A percentile compares a stretch with the other conserved stretches of the same genome.
Conservation (phyloP, 106 monocot species). For the Allium sativum region DNA sequence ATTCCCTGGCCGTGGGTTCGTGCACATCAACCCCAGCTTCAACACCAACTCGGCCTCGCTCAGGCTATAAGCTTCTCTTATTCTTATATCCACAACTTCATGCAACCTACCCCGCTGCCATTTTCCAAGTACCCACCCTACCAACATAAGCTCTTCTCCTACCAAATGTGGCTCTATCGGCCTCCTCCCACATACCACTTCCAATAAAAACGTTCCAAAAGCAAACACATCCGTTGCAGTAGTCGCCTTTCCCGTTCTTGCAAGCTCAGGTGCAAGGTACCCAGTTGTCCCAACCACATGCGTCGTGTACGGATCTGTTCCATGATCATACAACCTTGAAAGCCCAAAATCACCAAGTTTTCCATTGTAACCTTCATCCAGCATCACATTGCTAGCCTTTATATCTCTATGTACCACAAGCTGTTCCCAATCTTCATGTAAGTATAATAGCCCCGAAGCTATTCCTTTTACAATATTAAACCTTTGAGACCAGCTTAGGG, state of each 20-base stretch:
- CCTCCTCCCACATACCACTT: constrained; percentile 12
- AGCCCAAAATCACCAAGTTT: constrained; percentile 31
- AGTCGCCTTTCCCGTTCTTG: no score
- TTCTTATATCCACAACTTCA: constrained; percentile 6
- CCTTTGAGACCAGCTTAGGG: constrained; percentile 45
- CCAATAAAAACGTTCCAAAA: constrained; percentile 10
- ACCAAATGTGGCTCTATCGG: constrained; percentile 1
- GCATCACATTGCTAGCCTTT: constrained; percentile 33
- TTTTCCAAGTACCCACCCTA: constrained; percentile 8
- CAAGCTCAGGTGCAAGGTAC: no score
- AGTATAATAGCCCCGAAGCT: constrained; percentile 22
- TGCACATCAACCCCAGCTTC: constrained; percentile 11
- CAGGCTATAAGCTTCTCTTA: neutral
- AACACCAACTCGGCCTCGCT: constrained; percentile 12
- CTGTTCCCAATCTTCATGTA: constrained; percentile 35
- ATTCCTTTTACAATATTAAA: constrained; percentile 9
- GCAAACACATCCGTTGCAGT: constrained; percentile 16
- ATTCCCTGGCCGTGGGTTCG: constrained; percentile 3
- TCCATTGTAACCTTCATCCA: constrained; percentile 24
- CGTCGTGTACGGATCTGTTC: constrained; percentile 22
- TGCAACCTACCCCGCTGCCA: neutral
- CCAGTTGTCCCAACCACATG: constrained; percentile 6
- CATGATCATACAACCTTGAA: constrained; percentile 26
- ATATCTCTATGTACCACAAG: constrained; percentile 27
- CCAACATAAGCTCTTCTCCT: constrained; percentile 1